Evolutionary conservation across 805 yeast genomes (phyloP), one percentile per base, ranked within the genome.

Genomic region (Saturnispora zaruensis): DNA sequence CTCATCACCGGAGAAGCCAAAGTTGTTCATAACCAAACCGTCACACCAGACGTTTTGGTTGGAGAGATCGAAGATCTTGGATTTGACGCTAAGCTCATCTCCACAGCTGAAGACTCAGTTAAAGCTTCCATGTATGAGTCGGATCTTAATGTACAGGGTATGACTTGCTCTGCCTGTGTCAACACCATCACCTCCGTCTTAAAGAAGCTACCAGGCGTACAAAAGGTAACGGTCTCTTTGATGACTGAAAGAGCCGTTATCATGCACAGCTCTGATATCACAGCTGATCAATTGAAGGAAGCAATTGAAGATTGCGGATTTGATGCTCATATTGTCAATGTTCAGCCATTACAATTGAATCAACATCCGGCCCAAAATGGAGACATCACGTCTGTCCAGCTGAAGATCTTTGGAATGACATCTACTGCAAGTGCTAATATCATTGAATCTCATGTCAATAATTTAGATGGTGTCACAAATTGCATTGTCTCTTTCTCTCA

Each of bases 41-140:
- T 73, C 1, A 48, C 70, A 0, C 53, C 61, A 1, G 66, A 47
- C 2, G 58, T 57, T 3, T 62, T 89, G 2, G 62, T 64, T 25
- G 78, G 76, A 21, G 66, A 79, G 2, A 75, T 90, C 14, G 95
- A 87, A 53, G 85, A 83, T 58, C 77, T 83, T 53, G 96, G 96
- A 5, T 87, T 82, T 51, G 76, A 73, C 3, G 74, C 68, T 1
- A 59, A 56, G 3, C 6, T 55, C 2, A 13, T 56, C 5, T 44
- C 50, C 5, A 48, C 58, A 21, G 21, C 40, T 36, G 40, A 18
- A 36, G 13, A 36, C 13, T 8, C 7, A 3, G 9, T 9, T 71
- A 71, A 30, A 5, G 5, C 18, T 7, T 18, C 28, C 5, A 14
- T 16, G 11, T 51, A 44, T 24, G 48, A 51, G 41, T 52, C 60